Evolutionary conservation across 352 stramenopile genomes (phyloP), one percentile per base, ranked within the genome.

Genomic region (Blastocystis hominis): DNA sequence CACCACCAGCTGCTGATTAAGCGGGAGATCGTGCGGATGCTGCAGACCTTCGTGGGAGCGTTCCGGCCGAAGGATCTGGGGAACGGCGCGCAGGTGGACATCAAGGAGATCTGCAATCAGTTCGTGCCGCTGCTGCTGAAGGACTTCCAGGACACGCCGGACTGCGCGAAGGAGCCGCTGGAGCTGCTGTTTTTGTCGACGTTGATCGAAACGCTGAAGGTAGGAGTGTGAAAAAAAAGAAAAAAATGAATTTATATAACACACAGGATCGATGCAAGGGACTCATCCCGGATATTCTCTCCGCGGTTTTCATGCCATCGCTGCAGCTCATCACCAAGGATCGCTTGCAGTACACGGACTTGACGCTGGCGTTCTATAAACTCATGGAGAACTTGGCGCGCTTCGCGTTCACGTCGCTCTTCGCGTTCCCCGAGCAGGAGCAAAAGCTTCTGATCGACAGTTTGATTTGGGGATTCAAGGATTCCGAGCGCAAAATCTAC

Each of bases 251-350:
- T 17, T 17, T 55, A 1, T 66, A 38, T 66, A 7, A 36, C 9
- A 75, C 24, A 13, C 36, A 88, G 62, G 38, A 86, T 3, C n/a
- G 0, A 95, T 98, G 46, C 95, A 17, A 75, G 17, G 30, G 17
- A 34, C 77, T 87, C 15, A 68, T 80, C 20, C 6, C 96, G 13
- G 91, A 93, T 86, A 98, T 99, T 64, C 94, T 99, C 89, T 94
- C 98, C 84, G 92, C 95, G 70, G 94, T 98, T 38, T 98, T 98
- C 90, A 94, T 98, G 91, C 97, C 94, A 89, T 98, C 97, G 54
- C 91, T 99, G 40, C 93, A 98, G 90, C 98, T 99, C 95, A 99
- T 99, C 89, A 99, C 96, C 5, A 95, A 93, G 81, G 99, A 99
- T 91, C 98, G 98, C 90, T 94, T 98, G 89, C 96, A 99, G 89